phyloP scores from a whole-genome alignment of 768 basidiomycete species.

The Leucocoprinus leucothites region DNA sequence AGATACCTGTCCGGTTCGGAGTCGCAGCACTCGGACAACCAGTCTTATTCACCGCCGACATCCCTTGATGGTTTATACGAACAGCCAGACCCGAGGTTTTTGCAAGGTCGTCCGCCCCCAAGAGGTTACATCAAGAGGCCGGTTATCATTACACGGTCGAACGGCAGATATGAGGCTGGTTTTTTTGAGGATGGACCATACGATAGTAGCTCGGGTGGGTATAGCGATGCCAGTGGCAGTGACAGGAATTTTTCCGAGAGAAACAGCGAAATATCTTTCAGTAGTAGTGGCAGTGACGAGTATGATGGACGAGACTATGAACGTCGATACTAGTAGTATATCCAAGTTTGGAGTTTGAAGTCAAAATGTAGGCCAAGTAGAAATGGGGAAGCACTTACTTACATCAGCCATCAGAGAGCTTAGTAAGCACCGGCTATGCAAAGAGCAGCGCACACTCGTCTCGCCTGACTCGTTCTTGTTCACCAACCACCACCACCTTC shows the following conservation, averaged over 20 bases:
- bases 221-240: neutral
- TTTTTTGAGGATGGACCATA: neutral
- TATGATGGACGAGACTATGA: neutral
- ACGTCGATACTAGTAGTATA: neutral
- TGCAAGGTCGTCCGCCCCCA: neutral
- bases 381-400: no score
- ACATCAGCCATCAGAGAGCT: neutral
- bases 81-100: conserved; percentile 5
- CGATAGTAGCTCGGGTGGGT: neutral
- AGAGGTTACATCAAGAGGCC: neutral
- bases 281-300: neutral
- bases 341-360: neutral
- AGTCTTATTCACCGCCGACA: neutral
- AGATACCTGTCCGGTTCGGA: conserved; percentile 6
- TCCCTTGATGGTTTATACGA: conserved; percentile 9
- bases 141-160: conserved; percentile 8
- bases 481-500: conserved; percentile 1
- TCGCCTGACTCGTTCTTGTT: neutral
- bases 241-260: neutral
- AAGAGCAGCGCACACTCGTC: neutral
- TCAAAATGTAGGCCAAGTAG: no score
- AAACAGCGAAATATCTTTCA: conserved; percentile 6
- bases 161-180: neutral
- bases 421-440: conserved; percentile 3
- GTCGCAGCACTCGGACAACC: conserved; percentile 3